Conservation (phyloP, 176 grass and related monocot species). For the Coix lacrymajobi region DNA sequence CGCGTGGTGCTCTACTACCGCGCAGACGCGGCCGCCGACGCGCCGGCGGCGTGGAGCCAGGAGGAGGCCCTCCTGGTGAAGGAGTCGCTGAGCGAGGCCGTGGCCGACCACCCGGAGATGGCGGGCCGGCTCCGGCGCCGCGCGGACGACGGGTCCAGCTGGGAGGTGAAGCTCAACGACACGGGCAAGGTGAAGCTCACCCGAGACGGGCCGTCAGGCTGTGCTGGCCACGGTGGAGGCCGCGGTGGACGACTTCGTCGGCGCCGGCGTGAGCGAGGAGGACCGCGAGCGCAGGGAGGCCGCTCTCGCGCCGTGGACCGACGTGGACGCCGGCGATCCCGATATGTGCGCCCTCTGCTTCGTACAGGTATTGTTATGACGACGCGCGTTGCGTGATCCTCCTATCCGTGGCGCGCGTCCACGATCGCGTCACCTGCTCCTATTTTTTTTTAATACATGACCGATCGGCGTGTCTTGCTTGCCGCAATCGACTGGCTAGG, state of each 20-base stretch:
- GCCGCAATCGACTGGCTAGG: no score
- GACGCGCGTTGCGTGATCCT: neutral
- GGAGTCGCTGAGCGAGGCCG: conserved; percentile 57
- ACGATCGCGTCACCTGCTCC: neutral
- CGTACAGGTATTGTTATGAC: conserved; percentile 71
- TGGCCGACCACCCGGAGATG: conserved; percentile 64
- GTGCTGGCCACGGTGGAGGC: neutral
- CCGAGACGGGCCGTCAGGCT: no score
- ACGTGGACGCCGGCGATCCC: conserved; percentile 42
- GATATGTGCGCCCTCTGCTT: conserved; percentile 56
- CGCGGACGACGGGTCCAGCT: conserved; percentile 29
- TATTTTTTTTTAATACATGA: neutral
- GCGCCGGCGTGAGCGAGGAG: conserved; percentile 1
- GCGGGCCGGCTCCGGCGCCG: conserved; percentile 64
- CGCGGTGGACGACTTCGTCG: neutral
- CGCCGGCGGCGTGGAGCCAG: conserved; percentile 23
- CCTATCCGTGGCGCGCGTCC: neutral
- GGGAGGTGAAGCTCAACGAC: conserved; percentile 91
- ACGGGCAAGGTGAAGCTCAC: no score
- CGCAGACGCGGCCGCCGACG: conserved; percentile 9
- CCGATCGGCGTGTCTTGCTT: neutral
- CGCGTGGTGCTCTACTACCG: conserved; percentile 78
- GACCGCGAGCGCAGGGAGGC: neutral
- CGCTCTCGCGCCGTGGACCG: conserved; percentile 52
- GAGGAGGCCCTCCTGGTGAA: conserved; percentile 58